Evolutionary conservation across 139 green algal genomes (phyloP).

Genomic region (Deuterostichococcus epilithicus): DNA sequence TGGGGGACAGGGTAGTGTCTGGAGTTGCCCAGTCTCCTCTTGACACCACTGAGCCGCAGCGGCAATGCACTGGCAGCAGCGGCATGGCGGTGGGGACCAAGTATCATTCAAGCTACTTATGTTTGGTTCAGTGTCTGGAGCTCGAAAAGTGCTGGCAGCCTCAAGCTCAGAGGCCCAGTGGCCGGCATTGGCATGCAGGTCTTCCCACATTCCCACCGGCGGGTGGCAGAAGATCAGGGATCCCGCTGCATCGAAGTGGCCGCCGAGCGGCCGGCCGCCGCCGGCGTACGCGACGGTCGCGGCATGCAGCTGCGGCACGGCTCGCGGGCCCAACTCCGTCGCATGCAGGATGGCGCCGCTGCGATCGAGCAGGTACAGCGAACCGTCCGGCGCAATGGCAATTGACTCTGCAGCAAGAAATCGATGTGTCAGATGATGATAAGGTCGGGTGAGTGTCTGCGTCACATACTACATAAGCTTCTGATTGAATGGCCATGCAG

Average conservation of each 20-base stretch:
- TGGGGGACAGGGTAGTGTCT: neutral
- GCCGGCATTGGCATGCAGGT: no score
- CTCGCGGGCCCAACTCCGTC: neutral
- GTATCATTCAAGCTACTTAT: no score
- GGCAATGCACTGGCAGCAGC: no score
- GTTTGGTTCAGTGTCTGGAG: no score
- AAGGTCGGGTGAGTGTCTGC: neutral
- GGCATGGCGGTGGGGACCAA: no score
- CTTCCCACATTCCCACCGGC: neutral
- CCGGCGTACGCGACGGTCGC: conserved; percentile 23
- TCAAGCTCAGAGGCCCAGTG: no score
- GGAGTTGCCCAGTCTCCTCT: no score
- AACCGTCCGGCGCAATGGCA: conserved; percentile 20
- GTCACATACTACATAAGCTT: no score
- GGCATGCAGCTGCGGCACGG: neutral
- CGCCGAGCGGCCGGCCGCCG: conserved; percentile 33
- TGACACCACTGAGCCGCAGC: no score
- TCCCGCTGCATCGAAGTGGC: conserved; percentile 12
- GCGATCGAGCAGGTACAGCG: conserved; percentile 30
- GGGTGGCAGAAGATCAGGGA: conserved; percentile 27
- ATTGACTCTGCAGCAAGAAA: conserved; percentile 29
- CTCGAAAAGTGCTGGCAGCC: no score
- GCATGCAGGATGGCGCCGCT: conserved; percentile 20
- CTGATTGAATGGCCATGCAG: no score
- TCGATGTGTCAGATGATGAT: neutral